Base-by-base conservation (phyloP, 106 monocot species). In the Allium cepa region DNA sequence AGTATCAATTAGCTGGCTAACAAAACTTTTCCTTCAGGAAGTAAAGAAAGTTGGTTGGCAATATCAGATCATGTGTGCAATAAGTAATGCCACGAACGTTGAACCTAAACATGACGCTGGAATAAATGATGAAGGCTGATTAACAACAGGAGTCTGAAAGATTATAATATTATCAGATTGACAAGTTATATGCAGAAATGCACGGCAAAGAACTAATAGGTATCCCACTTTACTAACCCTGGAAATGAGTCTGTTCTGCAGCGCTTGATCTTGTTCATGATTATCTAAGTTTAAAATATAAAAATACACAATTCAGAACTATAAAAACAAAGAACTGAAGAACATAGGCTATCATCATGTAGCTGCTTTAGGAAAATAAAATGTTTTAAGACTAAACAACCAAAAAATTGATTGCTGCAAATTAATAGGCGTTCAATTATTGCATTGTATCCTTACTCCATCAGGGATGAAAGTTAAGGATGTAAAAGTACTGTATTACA, bases 191-290 rank as follows among this genome's bases (percentile, higher is more conserved):
- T 36, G 36, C 5, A 36, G 36, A 36, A 1, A 63, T 47, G 63
- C 8, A 69, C 2, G 57, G 57, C 26, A 57, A 69, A n/a, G 56
- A 71, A 12, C 59, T 60, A 50, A 71, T 50, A 49, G 10, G 10
- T 36, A 11, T 17, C 50, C 61, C 28, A 49, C 65, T 47, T 57
- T 79, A 84, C 96, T 72, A 76, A 97, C 96, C 96, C 86, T 60
- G 92, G 75, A 63, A 82, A 82, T 50, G 92, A 88, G 63, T 97
- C 96, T 58, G 96, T 97, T 76, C 91, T 92, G 96, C 96, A 97
- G 62, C 96, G 86, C 72, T 92, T 97, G 17, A 97, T 86, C 78
- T 97, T 97, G 85, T 92, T 97, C 22, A 66, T 78, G 76, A 97
- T 97, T 15, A 89, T 88, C 96, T 97, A 36, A 36, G 5, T 36